Evolutionary conservation across 2,329 filamentous ascomycete species (phyloP), one percentile per base, ranked within the genome.

Genomic region (Sclerotinia minor): DNA sequence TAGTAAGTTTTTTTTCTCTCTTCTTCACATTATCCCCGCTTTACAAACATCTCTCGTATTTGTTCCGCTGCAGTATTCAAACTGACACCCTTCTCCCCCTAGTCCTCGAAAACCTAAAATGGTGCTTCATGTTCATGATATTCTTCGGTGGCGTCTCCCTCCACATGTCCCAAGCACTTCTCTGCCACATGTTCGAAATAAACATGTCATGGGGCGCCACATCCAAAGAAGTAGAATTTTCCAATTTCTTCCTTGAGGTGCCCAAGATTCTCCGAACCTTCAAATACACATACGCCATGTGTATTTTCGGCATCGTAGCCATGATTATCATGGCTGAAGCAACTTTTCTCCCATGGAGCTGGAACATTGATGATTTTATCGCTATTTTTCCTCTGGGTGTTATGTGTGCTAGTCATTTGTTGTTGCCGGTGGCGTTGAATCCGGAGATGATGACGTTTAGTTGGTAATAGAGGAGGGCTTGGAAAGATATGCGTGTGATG

Each of bases 141-240:
- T 95, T 94, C 83, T 83, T 96, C n/a, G 92, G 92, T 54, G 92
- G 92, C 24, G 82, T 94, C 65, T 91, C 87, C 2, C 83, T 95
- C 50, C 91, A 95, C 79, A 85, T 95, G 64, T 91, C 86, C 52
- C 89, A 93, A 77, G 92, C 92, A 0, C 81, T 96, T 50, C 79
- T 94, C 59, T 85, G 87, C 15, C 92, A 95, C 80, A 91, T 94
- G 84, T 91, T 94, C 77, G 87, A 90, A 79, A 87, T 94, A 76
- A 85, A 94, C 79, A 94, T 94, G 88, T 85, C 85, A 3, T 95
- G 92, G 92, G 91, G 91, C 54, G 87, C 91, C 2, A 95, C 92
- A 0, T 85, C 87, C 58, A 95, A 95, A 79, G 92, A 95, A 80
- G 85, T 86, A 52, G 89, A 92, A 74, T 59, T 67, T 32, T 65